Base-by-base conservation (phyloP, 257 asterid genomes). In the Lavandula angustifolia region DNA sequence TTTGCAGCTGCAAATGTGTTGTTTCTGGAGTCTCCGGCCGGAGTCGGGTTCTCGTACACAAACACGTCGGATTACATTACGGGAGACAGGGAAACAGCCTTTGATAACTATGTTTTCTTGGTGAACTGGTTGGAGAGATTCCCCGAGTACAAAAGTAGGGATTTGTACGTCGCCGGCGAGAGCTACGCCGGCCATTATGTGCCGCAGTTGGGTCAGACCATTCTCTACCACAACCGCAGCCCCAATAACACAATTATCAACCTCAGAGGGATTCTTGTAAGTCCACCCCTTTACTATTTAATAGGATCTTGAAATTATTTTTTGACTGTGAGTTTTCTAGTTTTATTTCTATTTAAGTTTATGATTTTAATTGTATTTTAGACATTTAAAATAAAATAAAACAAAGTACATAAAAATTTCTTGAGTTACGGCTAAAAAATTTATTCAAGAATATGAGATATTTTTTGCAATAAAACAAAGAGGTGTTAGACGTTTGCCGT, bases 21-120 rank as follows among this genome's bases (percentile, higher is more conserved):
- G 69, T 90, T 85, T 63, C 16, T 87, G 82, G 97, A 90, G 60
- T 87, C 97, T 62, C 95, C 95, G 0, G 95, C 95, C 0, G 97
- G 97, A 14, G 97, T 90, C 1, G 97, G 97, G 16, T 90, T 90
- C 73, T 90, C 97, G 0, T 87, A 87, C 49, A 81, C 97, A 0
- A 90, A 90, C 72, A 83, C 79, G 1, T 77, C 90, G 7, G 3
- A 68, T 33, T 41, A 4, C 6, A 0, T 3, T 12, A 0, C 0
- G 67, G 95, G 95, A 11, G 97, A 90, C 54, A 63, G 35, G n/a
- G 68, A 10, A 22, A 85, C 94, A 0, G 92, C 94, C 1, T 2
- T 11, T 0, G 95, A 89, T 35, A 87, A 87, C 57, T 79, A 76
- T 53, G 71, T 31, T 0, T 89, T 88, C 70, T 40, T 89, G 9